Evolutionary conservation across 169 alveolate species (phyloP), one percentile per base, ranked within the genome.

Genomic region (Plasmodium falciparum): DNA sequence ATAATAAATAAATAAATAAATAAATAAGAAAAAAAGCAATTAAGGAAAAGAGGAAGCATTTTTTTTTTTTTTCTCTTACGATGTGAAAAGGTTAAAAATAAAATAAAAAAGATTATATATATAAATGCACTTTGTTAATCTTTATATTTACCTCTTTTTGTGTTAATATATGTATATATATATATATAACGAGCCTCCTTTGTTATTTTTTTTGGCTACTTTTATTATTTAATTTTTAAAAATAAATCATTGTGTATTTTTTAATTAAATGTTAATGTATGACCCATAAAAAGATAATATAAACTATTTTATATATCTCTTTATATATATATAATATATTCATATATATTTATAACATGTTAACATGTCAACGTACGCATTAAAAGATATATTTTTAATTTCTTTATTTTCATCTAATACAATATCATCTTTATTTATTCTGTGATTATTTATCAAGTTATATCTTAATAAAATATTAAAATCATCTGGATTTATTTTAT

Each of bases 401-500:
- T 29, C n/a, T 9, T 58, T 58, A 17, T 66, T 56, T 8, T 66
- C 71, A 78, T 45, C 56, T 2, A 70, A 17, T 5, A 59, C n/a
- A 65, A 59, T 11, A 58, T 45, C 66, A 4, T 56, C 76, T 29
- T 52, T 29, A 7, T 11, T 22, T 49, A 29, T 12, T 56, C 58
- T 73, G 4, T 2, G 56, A 54, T 56, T 73, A 24, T 54, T 73
- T 54, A 8, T 9, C 1, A 43, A 49, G 45, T 45, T 65, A 59
- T 20, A 65, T 39, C 15, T 66, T 2, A 78, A 6, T 26, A 78
- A 78, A 65, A 66, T 54, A 70, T 78, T 61, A 78, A 78, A 65
- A 24, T 78, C 49, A 17, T 78, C 89, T 11, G 45, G 22, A 52
- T 70, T 78, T n/a, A 78, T 26, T 29, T 78, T 78, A 66, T 78